A percentile compares a stretch with the other conserved stretches of the same genome.
These are phyloP conservation scores for Whalleya microplaca DNA, from an alignment of 2,329 filamentous ascomycete species.

Conservation along the genomic window DNA sequence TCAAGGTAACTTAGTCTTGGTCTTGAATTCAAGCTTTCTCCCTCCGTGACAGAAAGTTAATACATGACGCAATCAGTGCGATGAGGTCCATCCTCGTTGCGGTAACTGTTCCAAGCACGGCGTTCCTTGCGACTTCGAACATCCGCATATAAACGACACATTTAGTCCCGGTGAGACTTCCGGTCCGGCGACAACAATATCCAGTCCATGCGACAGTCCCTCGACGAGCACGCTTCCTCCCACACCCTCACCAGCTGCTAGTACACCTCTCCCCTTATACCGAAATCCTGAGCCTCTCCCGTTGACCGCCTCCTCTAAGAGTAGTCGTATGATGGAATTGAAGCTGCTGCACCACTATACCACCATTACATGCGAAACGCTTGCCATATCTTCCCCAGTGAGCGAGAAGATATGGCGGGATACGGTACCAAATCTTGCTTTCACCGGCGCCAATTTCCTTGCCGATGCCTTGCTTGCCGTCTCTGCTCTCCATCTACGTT, in stretches of 20 bases:
- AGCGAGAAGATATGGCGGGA: conserved; percentile 63
- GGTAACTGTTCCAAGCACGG: conserved; percentile 71
- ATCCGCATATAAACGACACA: conserved; percentile 51
- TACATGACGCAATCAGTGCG: conserved; percentile 50
- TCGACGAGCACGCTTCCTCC: conserved; percentile 31
- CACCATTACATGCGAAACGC: conserved; percentile 61
- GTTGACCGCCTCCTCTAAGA: conserved; percentile 41
- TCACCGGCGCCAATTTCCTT: conserved; percentile 60
- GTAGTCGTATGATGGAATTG: conserved; percentile 60
- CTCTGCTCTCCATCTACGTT: conserved; percentile 64
- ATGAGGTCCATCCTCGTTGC: conserved; percentile 67
- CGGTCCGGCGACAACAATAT: conserved; percentile 29
- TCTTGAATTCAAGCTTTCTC: not conserved
- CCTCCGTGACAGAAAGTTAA: not conserved
- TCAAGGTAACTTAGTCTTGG: conserved; percentile 62
- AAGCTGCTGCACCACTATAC: conserved; percentile 69
- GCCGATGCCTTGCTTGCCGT: conserved; percentile 68
- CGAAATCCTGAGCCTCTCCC: conserved; percentile 41
- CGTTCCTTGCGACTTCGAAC: conserved; percentile 67
- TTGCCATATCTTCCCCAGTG: conserved; percentile 55
- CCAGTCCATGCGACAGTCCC: conserved; percentile 35
- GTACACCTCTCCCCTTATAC: conserved; percentile 40
- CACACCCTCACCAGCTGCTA: conserved; percentile 27
- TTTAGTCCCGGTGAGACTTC: conserved; percentile 45
- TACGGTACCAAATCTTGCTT: conserved; percentile 64